Percentiles rank a stretch among this genome's conserved stretches.
These are phyloP conservation scores for Xylaria grammica DNA, from an alignment of 495 filamentous ascomycete species.

Conservation along the genomic window DNA sequence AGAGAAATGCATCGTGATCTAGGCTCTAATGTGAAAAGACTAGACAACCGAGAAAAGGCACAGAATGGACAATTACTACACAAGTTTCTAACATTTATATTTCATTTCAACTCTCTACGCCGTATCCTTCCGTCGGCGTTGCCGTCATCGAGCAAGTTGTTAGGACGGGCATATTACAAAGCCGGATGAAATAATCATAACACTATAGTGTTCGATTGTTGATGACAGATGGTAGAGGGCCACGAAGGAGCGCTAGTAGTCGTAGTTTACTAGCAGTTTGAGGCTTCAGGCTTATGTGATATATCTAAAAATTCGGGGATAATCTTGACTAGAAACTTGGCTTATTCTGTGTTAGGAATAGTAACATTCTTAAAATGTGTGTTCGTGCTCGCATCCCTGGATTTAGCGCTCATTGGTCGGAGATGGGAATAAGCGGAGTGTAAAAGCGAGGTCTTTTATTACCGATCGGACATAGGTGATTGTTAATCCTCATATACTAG, in stretches of 20 bases:
- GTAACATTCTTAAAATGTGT: too few relatives aligned
- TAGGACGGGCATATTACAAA: too few relatives aligned
- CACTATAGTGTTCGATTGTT: too few relatives aligned
- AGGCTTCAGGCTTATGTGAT: not conserved
- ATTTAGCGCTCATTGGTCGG: not conserved
- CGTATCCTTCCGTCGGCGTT: not conserved
- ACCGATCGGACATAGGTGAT: not conserved
- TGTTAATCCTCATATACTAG: not conserved
- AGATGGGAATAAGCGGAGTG: not conserved
- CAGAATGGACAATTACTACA: not conserved
- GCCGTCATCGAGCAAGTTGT: not conserved
- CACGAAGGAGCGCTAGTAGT: not conserved
- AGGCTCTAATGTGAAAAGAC: not conserved
- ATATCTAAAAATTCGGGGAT: too few relatives aligned
- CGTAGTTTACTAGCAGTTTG: not conserved
- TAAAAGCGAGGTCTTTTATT: not conserved
- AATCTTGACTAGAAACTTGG: too few relatives aligned
- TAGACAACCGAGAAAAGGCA: not conserved
- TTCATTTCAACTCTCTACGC: too few relatives aligned
- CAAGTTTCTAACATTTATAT: constrained; percentile 2
- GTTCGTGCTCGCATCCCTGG: too few relatives aligned
- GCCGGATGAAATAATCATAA: too few relatives aligned
- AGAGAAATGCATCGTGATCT: not conserved
- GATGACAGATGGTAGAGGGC: not conserved
- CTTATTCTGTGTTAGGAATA: too few relatives aligned